Evolutionary conservation across 768 basidiomycete species (phyloP), one percentile per base, ranked within the genome.

Genomic region (Leccinum boreale): DNA sequence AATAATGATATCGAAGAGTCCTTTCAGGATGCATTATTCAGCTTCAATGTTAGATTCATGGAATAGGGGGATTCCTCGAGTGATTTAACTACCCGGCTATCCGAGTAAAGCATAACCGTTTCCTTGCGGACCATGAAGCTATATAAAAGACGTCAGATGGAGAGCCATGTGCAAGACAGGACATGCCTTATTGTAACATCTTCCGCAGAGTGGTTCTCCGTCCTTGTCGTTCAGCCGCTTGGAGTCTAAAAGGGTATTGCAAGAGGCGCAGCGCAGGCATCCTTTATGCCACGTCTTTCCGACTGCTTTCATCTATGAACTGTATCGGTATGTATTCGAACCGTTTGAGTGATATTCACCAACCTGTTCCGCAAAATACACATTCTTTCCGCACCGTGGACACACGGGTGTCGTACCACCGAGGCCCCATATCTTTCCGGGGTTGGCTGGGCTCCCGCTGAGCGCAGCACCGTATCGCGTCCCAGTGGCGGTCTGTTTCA

Each of bases 291-390:
- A 93, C 15, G 86, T 89, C 77, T 90, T 88, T 8, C 88, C 88
- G 14, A 89, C 80, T 1, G 90, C 90, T 70, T 89, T 90, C 57
- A 89, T 84, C 90, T 90, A 61, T 47, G 17, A 46, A 55, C 15
- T 4, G 31, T 10, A 31, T 69, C 28, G 65, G 52, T 52, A 46
- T 23, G n/a, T 19, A 47, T 24, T 19, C 5, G 17, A 42, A 26
- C 45, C 3, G 52, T 12, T 19, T 24, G 23, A n/a, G 15, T 46
- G 33, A 54, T 3, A 11, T 50, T 23, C 19, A 60, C 65, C 19
- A 48, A 85, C 89, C 81, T 90, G 89, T 70, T 93, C 90, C 14
- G 91, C 90, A 66, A 93, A 92, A 74, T 89, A 94, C 10, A 94
- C 91, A 52, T 80, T 86, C 78, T 88, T 85, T 36, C 76, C 77